Percentiles rank a stretch among this genome's conserved stretches.
phyloP scores from a whole-genome alignment of 2,329 filamentous ascomycete genomes.

The Nannizziopsis arthrosporioides region DNA sequence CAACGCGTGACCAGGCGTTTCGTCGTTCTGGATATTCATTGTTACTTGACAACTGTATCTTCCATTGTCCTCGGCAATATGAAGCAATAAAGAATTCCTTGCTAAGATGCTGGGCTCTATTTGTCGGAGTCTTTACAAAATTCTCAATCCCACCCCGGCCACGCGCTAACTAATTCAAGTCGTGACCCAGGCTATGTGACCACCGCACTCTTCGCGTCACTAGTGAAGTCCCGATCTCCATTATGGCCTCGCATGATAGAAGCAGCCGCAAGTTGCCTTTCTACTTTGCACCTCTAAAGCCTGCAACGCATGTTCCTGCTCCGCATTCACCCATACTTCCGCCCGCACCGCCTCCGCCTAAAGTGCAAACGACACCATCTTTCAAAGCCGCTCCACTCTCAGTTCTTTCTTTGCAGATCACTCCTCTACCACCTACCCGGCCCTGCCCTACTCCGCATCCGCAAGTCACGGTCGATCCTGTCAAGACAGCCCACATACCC shows the following conservation, averaged over 20 bases:
- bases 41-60: too few relatives aligned
- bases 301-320: background rate
- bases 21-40: too few relatives aligned
- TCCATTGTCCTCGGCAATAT: too few relatives aligned
- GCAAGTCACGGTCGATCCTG: conserved; percentile 43
- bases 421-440: conserved; percentile 16
- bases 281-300: conserved; percentile 3
- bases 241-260: conserved; percentile 5
- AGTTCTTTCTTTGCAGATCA: conserved; percentile 23
- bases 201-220: conserved; percentile 7
- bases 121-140: too few relatives aligned
- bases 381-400: conserved; percentile 19
- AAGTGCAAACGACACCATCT: conserved; percentile 10
- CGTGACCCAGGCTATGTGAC: background rate
- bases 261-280: conserved; percentile 2
- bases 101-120: too few relatives aligned
- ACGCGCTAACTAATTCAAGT: too few relatives aligned
- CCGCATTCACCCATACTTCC: conserved; percentile 17
- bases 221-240: conserved; percentile 5
- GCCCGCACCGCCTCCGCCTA: conserved; percentile 17
- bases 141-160: too few relatives aligned
- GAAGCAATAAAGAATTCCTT: too few relatives aligned
- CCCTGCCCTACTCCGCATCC: conserved; percentile 29
- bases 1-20: background rate
- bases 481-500: conserved; percentile 44